phyloP scores from a whole-genome alignment of 805 yeast species.

The Metschnikowia peoriensis region DNA sequence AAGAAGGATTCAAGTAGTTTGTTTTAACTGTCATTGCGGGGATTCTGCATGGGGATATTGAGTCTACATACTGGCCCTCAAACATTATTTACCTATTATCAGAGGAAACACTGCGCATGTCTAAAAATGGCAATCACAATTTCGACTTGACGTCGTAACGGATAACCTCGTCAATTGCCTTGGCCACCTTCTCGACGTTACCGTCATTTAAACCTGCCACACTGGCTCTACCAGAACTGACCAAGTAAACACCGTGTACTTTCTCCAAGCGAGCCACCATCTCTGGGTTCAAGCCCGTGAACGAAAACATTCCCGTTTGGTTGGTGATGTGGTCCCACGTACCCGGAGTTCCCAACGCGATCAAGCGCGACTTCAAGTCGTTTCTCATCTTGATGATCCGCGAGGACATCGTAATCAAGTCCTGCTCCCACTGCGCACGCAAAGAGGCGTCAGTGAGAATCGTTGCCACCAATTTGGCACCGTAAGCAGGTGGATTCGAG shows the following conservation, averaged over 20 bases:
- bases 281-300: conserved; percentile 76
- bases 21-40: no score
- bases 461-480: conserved; percentile 83
- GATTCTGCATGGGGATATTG: no score
- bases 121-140: conserved; percentile 6
- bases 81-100: background rate
- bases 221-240: conserved; percentile 83
- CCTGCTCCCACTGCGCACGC: conserved; percentile 76
- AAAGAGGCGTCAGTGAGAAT: conserved; percentile 68
- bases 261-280: conserved; percentile 76
- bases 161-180: conserved; percentile 78
- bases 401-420: conserved; percentile 81
- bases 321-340: conserved; percentile 86
- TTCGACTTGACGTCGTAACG: conserved; percentile 23
- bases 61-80: background rate
- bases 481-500: conserved; percentile 94
- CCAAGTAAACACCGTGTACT: conserved; percentile 79
- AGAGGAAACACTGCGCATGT: no score
- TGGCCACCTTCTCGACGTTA: conserved; percentile 77
- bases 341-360: conserved; percentile 72
- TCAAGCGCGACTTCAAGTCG: conserved; percentile 59
- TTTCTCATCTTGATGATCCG: conserved; percentile 81
- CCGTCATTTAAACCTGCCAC: conserved; percentile 87
- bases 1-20: no score
- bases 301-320: conserved; percentile 97